These are phyloP conservation scores for Neofusicoccum cordaticola DNA, from an alignment of 2,329 filamentous ascomycete genomes.

Conservation along the genomic window DNA sequence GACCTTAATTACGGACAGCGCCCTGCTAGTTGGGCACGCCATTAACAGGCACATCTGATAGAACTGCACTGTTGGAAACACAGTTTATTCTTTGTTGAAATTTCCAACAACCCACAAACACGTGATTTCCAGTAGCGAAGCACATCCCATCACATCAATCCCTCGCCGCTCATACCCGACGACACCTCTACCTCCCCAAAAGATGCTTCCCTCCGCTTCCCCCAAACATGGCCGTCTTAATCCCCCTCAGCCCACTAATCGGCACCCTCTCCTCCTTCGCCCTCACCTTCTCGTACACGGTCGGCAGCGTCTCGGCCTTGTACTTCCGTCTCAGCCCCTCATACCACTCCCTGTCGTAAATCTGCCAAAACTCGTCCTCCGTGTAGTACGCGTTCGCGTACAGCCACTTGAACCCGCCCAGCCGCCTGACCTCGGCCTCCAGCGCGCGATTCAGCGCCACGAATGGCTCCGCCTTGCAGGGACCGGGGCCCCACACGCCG, in stretches of 20 bases:
- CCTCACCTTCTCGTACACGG: slow-evolving; percentile 7
- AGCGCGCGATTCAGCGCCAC: slow-evolving; percentile 67
- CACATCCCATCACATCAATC: too few relatives aligned
- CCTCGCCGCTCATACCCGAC: too few relatives aligned
- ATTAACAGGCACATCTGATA: too few relatives aligned
- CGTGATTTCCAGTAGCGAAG: not conserved
- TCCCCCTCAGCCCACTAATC: slow-evolving; percentile 3
- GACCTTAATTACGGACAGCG: too few relatives aligned
- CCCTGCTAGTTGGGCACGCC: too few relatives aligned
- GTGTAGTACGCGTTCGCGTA: slow-evolving; percentile 84
- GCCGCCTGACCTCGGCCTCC: slow-evolving; percentile 64
- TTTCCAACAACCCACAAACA: too few relatives aligned
- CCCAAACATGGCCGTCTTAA: not conserved
- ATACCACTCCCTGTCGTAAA: slow-evolving; percentile 62
- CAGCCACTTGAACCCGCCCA: slow-evolving; percentile 81
- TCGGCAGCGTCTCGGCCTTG: slow-evolving; percentile 42
- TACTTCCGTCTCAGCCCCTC: slow-evolving; percentile 62
- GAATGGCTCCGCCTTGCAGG: slow-evolving; percentile 56
- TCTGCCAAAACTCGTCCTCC: slow-evolving; percentile 66
- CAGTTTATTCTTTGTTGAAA: too few relatives aligned
- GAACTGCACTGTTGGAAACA: too few relatives aligned
- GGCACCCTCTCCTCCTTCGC: slow-evolving; percentile 11
- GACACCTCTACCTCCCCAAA: not conserved
- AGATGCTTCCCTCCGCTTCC: not conserved
- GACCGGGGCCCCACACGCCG: slow-evolving; percentile 77